phyloP scores from a whole-genome alignment of 2,329 filamentous ascomycete genomes.

The Claviceps fusiformis region DNA sequence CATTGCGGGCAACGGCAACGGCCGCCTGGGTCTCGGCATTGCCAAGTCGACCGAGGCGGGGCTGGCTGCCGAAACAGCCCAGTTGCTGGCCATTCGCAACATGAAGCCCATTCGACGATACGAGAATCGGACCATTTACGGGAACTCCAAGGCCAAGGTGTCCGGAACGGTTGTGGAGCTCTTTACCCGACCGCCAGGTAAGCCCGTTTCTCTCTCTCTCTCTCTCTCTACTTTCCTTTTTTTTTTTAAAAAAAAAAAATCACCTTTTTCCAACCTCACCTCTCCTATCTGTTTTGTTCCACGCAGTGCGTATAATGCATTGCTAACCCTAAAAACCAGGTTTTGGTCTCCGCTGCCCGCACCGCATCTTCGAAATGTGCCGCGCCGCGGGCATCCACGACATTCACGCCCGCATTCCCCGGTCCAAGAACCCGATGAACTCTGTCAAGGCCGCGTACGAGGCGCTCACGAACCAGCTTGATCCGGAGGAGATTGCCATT shows the following conservation, averaged over 20 bases:
- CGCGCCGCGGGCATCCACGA: conserved; percentile 77
- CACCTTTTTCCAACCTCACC: too few species aligned
- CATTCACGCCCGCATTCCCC: conserved; percentile 67
- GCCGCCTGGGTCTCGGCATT: conserved; percentile 76
- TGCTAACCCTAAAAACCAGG: conserved; percentile 37
- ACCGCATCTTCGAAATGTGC: conserved; percentile 89
- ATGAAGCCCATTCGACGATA: conserved; percentile 88
- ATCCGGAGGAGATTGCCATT: conserved; percentile 81
- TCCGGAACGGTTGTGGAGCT: conserved; percentile 78
- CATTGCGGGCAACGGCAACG: conserved; percentile 77
- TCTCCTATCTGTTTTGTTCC: too few species aligned
- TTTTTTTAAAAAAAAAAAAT: too few species aligned
- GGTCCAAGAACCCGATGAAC: conserved; percentile 94
- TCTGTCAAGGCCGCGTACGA: conserved; percentile 83
- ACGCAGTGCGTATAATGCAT: not conserved
- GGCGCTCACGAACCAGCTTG: conserved; percentile 67
- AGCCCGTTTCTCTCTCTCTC: conserved; percentile 15
- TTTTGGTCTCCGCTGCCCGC: conserved; percentile 84
- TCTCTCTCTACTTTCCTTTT: too few species aligned
- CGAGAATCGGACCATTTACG: conserved; percentile 84
- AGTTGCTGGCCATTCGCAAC: conserved; percentile 72
- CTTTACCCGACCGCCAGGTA: conserved; percentile 76
- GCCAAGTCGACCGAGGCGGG: conserved; percentile 68
- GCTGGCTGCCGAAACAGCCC: conserved; percentile 58
- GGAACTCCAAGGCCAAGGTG: conserved; percentile 70